Evolutionary conservation across 495 filamentous ascomycete genomes (phyloP), one percentile per base, ranked within the genome.

Genomic region (Astrocystis sublimbata): DNA sequence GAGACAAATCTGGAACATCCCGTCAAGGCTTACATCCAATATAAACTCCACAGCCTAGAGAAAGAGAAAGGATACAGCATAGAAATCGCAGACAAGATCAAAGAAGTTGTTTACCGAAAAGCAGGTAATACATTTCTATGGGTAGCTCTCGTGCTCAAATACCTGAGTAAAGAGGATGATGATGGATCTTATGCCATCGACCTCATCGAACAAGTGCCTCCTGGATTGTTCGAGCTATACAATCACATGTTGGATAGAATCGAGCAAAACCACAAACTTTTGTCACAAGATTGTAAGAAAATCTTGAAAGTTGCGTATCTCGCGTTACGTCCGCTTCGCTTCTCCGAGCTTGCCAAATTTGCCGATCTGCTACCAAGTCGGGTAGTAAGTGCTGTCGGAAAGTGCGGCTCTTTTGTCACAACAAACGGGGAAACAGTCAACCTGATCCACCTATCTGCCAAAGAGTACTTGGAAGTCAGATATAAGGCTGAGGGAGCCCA

Each of bases 371-470:
- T 23, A 13, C 6, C n/a, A 5, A 21, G 17, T 1, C 19, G 38
- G n/a, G 21, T 15, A 13, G 10, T 15, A 40, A 4, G 23, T 15
- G 51, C 51, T 26, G 51, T 41, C 4, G 24, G 40, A 26, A 49
- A 56, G 30, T 75, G 71, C 51, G 65, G 68, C 47, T 76, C 73
- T 33, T 75, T 76, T 58, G 62, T 76, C 4, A 68, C 65, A 7
- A 33, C 73, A 19, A 71, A 51, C 6, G 63, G 71, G 13, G 43
- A 66, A 13, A 74, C 49, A 9, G 70, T 81, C 55, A 54, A 64
- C 51, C 60, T 75, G 2, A 72, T 80, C 17, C 74, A 80, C 58
- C 73, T 78, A 66, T 80, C 78, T 28, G 76, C 71, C 15, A 76
- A 76, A 50, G 76, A 79, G 24, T 79, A 71, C 57, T 66, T 79